Percentiles rank a stretch among this genome's conserved stretches.
These are phyloP conservation scores for Cyathus pygmaeus DNA, from an alignment of 1,284 basidiomycete species.

Conservation along the genomic window DNA sequence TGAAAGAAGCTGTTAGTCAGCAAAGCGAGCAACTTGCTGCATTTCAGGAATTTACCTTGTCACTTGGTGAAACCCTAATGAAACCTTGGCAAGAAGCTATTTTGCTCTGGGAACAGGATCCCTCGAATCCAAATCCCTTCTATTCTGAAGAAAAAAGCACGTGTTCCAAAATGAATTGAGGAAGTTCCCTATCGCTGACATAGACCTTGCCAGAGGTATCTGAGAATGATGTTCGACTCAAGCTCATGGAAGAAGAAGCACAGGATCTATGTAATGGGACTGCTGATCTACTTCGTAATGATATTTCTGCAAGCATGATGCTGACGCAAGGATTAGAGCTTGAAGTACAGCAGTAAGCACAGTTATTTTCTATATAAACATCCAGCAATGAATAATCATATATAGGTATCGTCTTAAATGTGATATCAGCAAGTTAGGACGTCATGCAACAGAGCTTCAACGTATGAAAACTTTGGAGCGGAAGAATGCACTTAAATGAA, in stretches of 20 bases:
- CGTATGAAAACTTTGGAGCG: slow-evolving; percentile 24
- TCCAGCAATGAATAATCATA: not conserved
- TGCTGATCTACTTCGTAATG: slow-evolving; percentile 13
- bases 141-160: slow-evolving; percentile 7
- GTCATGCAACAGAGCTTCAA: slow-evolving; percentile 27
- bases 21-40: slow-evolving; percentile 3
- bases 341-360: slow-evolving; percentile 31
- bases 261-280: slow-evolving; percentile 10
- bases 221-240: slow-evolving; percentile 20
- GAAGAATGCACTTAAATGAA: slow-evolving; percentile 15
- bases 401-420: slow-evolving; percentile 8
- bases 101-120: slow-evolving; percentile 19
- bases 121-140: slow-evolving; percentile 18
- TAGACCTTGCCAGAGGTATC: slow-evolving; percentile 10
- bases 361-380: not conserved
- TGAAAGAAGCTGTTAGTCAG: slow-evolving; percentile 14
- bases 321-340: slow-evolving; percentile 31
- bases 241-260: slow-evolving; percentile 23
- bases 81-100: slow-evolving; percentile 13
- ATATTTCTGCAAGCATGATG: slow-evolving; percentile 27
- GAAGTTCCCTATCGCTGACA: not conserved
- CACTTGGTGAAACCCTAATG: slow-evolving; percentile 1
- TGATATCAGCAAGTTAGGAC: slow-evolving; percentile 16
- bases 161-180: not conserved
- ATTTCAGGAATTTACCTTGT: slow-evolving; percentile 11